Conservation (phyloP, 257 asterid genomes). For the Nicotiana undulata region DNA sequence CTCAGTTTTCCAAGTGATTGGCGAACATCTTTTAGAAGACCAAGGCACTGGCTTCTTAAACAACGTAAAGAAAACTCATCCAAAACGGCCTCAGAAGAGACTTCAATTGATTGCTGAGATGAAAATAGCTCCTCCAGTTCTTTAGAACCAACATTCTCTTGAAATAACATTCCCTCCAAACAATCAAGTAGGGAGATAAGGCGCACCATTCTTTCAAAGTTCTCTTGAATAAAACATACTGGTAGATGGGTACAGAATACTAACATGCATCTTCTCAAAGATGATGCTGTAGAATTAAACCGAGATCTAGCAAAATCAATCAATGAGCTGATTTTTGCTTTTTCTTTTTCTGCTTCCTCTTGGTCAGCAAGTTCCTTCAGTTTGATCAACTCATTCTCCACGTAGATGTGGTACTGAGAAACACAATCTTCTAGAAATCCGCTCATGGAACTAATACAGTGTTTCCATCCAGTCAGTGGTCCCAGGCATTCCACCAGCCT, state of each 20-base stretch:
- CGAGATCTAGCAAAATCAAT: neutral
- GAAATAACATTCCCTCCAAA: neutral
- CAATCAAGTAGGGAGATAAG: neutral
- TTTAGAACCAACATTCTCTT: neutral
- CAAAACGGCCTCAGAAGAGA: neutral
- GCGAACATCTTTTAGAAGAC: neutral
- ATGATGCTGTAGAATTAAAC: neutral
- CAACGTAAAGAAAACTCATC: neutral
- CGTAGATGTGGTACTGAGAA: constrained; percentile 21
- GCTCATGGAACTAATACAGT: constrained; percentile 19
- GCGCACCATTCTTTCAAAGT: constrained; percentile 1
- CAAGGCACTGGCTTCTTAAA: constrained; percentile 7
- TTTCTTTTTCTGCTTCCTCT: neutral
- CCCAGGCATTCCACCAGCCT: constrained; percentile 22
- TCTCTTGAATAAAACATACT: neutral
- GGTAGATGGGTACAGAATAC: constrained; percentile 12
- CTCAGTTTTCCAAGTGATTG: neutral
- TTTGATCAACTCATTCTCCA: constrained; percentile 5
- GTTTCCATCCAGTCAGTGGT: constrained; percentile 33
- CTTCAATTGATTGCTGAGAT: neutral
- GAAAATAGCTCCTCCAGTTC: neutral
- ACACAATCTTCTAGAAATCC: constrained; percentile 34
- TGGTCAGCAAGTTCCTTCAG: neutral
- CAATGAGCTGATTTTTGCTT: neutral
- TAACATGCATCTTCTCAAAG: constrained; percentile 9